Percentiles rank a stretch among this genome's conserved stretches.
phyloP scores from a whole-genome alignment of 805 yeast genomes.

The Grigorovia humatica region DNA sequence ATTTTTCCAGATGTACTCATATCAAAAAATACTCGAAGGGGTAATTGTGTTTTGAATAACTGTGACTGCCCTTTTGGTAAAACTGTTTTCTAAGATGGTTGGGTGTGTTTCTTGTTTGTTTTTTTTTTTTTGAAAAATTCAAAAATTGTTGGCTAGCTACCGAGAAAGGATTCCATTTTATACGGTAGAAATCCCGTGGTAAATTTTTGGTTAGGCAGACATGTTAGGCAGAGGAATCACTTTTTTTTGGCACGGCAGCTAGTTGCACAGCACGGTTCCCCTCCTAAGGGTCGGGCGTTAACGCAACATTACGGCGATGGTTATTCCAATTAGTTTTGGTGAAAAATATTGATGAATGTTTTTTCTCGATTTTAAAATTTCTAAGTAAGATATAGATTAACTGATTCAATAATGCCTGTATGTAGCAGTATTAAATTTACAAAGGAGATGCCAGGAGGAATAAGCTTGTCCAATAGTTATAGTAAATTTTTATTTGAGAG shows the following conservation, averaged over 20 bases:
- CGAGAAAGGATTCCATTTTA: not conserved
- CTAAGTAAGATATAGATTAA: not conserved
- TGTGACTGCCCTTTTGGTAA: not conserved
- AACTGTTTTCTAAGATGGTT: not conserved
- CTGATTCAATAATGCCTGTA: slow-evolving; percentile 2
- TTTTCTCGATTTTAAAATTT: not conserved
- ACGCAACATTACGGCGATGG: not conserved
- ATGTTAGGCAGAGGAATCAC: not conserved
- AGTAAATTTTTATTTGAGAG: too few relatives aligned
- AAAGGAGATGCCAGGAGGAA: not conserved
- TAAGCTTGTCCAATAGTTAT: too few relatives aligned
- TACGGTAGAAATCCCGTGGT: not conserved
- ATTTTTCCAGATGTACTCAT: not conserved
- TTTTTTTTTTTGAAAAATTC: too few relatives aligned
- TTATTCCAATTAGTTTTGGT: not conserved
- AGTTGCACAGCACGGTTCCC: too few relatives aligned
- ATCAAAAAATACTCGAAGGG: not conserved
- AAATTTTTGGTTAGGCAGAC: not conserved
- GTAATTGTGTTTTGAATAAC: not conserved
- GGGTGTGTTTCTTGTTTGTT: not conserved
- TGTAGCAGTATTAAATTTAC: not conserved
- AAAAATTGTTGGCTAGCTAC: too few relatives aligned
- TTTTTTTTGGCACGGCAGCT: too few relatives aligned
- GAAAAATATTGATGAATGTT: not conserved
- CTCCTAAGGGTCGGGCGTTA: not conserved